Evolutionary conservation across 768 basidiomycete species (phyloP).

Genomic region (Leccinum fibrillosum): DNA sequence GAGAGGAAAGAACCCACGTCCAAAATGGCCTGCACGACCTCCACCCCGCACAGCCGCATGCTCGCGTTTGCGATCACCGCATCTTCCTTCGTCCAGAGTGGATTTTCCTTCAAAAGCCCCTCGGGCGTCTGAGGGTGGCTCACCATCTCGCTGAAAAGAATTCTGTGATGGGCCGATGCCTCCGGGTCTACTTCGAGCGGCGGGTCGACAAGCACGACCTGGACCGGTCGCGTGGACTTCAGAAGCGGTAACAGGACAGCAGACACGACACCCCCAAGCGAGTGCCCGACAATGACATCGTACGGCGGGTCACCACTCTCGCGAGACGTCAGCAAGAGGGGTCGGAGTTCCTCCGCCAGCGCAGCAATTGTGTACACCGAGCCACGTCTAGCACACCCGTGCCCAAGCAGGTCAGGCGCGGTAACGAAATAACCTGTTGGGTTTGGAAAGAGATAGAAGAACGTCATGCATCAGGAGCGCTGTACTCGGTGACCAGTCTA

Average conservation of each 20-base stretch:
- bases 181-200: slow-evolving; percentile 6
- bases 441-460: background rate
- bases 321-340: slow-evolving; percentile 1
- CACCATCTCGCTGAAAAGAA: background rate
- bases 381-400: slow-evolving; percentile 9
- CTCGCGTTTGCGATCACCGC: background rate
- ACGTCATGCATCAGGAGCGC: background rate
- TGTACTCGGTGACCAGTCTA: background rate
- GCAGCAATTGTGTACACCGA: slow-evolving; percentile 16
- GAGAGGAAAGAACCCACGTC: slow-evolving; percentile 7
- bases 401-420: slow-evolving; percentile 25
- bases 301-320: background rate
- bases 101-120: background rate
- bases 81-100: slow-evolving; percentile 5
- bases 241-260: slow-evolving; percentile 14
- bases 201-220: slow-evolving; percentile 20
- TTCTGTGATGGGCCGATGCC: background rate
- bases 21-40: slow-evolving; percentile 3
- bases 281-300: slow-evolving; percentile 21
- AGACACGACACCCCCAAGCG: slow-evolving; percentile 18
- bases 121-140: background rate
- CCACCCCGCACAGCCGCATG: slow-evolving; percentile 4
- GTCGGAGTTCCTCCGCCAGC: slow-evolving; percentile 10
- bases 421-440: slow-evolving; percentile 22
- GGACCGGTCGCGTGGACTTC: slow-evolving; percentile 3